Conservation (phyloP, 495 filamentous ascomycete genomes). For the Astrothelium subdiscretum region DNA sequence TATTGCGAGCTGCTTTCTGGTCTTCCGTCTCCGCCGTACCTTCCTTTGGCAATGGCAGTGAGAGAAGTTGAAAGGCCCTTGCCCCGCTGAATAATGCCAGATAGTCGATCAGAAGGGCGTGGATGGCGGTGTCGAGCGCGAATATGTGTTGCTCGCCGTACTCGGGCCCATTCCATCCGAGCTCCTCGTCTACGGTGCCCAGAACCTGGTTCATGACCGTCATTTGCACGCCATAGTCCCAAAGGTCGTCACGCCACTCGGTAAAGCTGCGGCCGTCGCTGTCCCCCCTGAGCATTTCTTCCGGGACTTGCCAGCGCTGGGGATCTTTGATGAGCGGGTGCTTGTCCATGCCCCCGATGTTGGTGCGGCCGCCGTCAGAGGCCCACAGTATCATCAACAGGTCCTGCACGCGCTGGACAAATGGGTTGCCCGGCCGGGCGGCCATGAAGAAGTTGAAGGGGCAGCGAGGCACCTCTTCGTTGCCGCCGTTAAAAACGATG, state of each 20-base stretch:
- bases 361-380: conserved; percentile 35
- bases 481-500: conserved; percentile 34
- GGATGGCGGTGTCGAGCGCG: conserved; percentile 38
- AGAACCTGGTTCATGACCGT: conserved; percentile 39
- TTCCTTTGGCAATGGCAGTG: conserved; percentile 32
- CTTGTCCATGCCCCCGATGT: conserved; percentile 40
- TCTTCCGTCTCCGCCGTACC: conserved; percentile 37
- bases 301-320: conserved; percentile 26
- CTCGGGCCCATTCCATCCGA: conserved; percentile 41
- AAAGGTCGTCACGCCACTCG: conserved; percentile 24
- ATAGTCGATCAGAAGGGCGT: conserved; percentile 41
- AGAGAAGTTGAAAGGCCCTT: conserved; percentile 39
- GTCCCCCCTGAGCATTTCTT: conserved; percentile 9
- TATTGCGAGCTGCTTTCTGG: conserved; percentile 37
- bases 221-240: conserved; percentile 43
- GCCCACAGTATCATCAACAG: conserved; percentile 41
- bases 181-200: conserved; percentile 39
- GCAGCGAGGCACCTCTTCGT: conserved; percentile 18
- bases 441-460: conserved; percentile 42
- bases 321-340: conserved; percentile 36
- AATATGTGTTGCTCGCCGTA: conserved; percentile 38
- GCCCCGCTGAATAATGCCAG: conserved; percentile 38
- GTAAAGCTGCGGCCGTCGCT: conserved; percentile 18
- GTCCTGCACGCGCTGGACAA: conserved; percentile 39
- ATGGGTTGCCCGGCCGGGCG: conserved; percentile 30